Evolutionary conservation across 1,284 basidiomycete genomes (phyloP).

Genomic region (Heliocybe sulcata): DNA sequence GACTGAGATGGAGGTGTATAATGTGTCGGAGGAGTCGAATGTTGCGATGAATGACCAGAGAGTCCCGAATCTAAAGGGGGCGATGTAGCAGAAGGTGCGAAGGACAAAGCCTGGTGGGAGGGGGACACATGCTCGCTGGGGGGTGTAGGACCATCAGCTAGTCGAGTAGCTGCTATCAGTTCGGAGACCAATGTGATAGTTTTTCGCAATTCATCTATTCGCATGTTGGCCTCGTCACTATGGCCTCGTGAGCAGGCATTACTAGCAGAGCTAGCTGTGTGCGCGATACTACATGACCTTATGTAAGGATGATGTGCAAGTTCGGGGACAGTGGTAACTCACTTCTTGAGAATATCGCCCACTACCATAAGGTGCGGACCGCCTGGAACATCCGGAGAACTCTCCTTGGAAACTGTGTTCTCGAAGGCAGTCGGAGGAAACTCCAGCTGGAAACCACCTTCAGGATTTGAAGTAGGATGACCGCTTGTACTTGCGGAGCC

Average conservation of each 20-base stretch:
- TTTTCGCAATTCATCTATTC: constrained; percentile 39
- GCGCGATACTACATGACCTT: constrained; percentile 32
- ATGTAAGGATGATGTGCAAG: constrained; percentile 2
- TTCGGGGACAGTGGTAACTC: constrained; percentile 10
- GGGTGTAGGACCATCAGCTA: constrained; percentile 26
- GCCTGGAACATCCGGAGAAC: constrained; percentile 22
- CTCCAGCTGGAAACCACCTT: constrained; percentile 20
- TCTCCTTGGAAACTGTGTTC: constrained; percentile 15
- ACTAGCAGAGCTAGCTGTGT: constrained; percentile 39
- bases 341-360: constrained; percentile 32
- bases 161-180: constrained; percentile 37
- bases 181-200: constrained; percentile 40
- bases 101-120: background rate
- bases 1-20: constrained; percentile 10
- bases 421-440: constrained; percentile 17
- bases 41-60: background rate
- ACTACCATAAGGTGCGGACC: constrained; percentile 30
- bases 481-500: constrained; percentile 20
- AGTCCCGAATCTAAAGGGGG: background rate
- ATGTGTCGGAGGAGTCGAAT: background rate
- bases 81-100: background rate
- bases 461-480: constrained; percentile 21
- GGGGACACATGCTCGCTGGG: constrained; percentile 3
- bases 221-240: constrained; percentile 32
- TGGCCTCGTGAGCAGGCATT: constrained; percentile 40